Base-by-base conservation (phyloP, 2,329 filamentous ascomycete genomes). In the Alternaria novae-zelandiae region DNA sequence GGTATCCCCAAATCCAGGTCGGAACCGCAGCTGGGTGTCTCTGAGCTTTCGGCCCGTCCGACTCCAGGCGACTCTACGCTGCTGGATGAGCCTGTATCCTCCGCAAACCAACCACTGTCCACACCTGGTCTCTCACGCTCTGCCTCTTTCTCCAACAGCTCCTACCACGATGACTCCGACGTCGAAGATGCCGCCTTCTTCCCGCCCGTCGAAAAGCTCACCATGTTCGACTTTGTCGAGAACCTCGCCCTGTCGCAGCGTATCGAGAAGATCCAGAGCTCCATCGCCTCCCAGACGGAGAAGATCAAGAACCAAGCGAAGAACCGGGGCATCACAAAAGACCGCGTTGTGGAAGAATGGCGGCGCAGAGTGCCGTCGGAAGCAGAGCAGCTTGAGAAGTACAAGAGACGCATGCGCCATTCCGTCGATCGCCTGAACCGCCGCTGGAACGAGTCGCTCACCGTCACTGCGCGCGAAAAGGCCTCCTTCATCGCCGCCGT, bases 401-500 rank as follows among this genome's bases (percentile, higher is more conserved):
- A 98, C 80, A 88, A 91, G 71, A 91, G 89, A 79, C 92, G 92
- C 63, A 96, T 98, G 93, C 91, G 90, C 69, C 86, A 87, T 54
- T 93, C 91, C 54, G 94, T 98, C n/a, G 94, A 97, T 73, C 91
- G 93, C 70, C 86, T 98, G 32, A 91, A 90, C 64, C 88, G 86
- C 69, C 89, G 89, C 74, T 99, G 95, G 94, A 96, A 92, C 76
- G 92, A 97, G 76, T 93, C 92, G 17, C 93, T 93, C 74, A 90
- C 89, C 9, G 94, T 99, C 71, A 97, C 94, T 2, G 81, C 92
- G 54, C 90, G 94, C 62, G 96, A 99, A 83, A 99, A 99, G 85
- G 84, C 96, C 53, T 94, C 95, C 6, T 99, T 99, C 81, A 97
- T 99, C 66, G 95, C 90, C 64, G 96, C 94, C 73, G 94, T 97